These are phyloP conservation scores for Lentinula lateritia DNA, from an alignment of 768 basidiomycete genomes.

Conservation along the genomic window DNA sequence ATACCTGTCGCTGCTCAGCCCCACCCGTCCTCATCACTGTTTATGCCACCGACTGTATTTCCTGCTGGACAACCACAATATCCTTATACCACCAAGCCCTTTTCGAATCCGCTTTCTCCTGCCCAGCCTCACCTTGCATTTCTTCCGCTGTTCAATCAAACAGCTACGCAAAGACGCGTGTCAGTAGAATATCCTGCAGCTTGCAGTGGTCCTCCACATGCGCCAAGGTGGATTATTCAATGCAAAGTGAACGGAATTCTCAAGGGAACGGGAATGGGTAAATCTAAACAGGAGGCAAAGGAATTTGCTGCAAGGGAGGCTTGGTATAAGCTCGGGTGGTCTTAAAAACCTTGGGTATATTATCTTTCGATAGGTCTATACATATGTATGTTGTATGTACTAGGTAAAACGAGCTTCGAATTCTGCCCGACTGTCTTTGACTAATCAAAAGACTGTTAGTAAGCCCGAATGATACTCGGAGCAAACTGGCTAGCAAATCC, in stretches of 20 bases:
- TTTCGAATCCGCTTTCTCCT: conserved; percentile 54
- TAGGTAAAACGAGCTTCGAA: too few relatives aligned
- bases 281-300: conserved; percentile 71
- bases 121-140: conserved; percentile 62
- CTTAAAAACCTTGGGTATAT: conserved; percentile 16
- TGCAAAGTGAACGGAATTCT: conserved; percentile 60
- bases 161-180: conserved; percentile 59
- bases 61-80: conserved; percentile 20
- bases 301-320: conserved; percentile 72
- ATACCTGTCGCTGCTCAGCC: conserved; percentile 31
- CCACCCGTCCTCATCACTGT: conserved; percentile 14
- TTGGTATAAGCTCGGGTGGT: conserved; percentile 75
- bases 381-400: too few relatives aligned
- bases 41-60: conserved; percentile 5
- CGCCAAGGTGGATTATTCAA: conserved; percentile 58
- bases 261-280: conserved; percentile 61
- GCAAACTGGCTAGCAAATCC: neutral
- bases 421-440: neutral
- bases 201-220: conserved; percentile 63
- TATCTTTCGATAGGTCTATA: too few relatives aligned
- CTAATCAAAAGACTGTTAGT: neutral
- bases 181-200: conserved; percentile 54
- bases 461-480: neutral
- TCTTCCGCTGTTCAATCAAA: conserved; percentile 71
- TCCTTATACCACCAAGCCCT: conserved; percentile 6